Evolutionary conservation across 306 rosid genomes (phyloP), one percentile per base, ranked within the genome.

Genomic region (Nissolia schottii): DNA sequence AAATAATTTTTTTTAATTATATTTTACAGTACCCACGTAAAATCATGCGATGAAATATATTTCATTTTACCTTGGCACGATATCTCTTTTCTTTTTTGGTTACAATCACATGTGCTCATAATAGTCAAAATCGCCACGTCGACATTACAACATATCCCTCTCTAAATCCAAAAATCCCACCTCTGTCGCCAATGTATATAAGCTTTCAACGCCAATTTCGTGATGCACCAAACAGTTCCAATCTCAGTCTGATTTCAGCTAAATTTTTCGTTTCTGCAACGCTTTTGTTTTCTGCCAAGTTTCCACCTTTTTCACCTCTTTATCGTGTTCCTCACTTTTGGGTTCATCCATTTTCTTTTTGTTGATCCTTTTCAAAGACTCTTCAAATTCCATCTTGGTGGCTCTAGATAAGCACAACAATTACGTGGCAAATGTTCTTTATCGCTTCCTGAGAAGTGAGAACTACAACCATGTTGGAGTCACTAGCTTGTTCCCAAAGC

Each of bases 381-480:
- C 4, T 48, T 49, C 55, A 49, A 49, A 16, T 68, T 45, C 51
- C 2, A 45, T 45, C 43, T 37, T 12, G 43, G 43, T 37, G 43
- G 8, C 43, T 37, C 11, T 8, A 6, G 11, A 37, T 1, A 37
- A 37, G 43, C n/a, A 10, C 2, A 8, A 37, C 43, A 37, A 9
- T 0, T 1, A 15, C 51, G 20, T 45, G 51, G 40, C 75, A 65
- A 62, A 80, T 80, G 76, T 73, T 57, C 77, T 82, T 81, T 58
- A 28, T 82, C 79, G 82, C 70, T 75, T 85, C 65, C 22, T 81
- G 79, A 89, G 38, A 78, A 67, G 18, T 81, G 79, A 89, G 38
- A 78, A 67, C 43, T 67, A 25, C 80, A 83, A 85, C 77, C 62
- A 91, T 88, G 99, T 73, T 85, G 71, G 95, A 89, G 54, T 77